A percentile compares a stretch with the other conserved stretches of the same genome.
Evolutionary conservation across 192 early-diverging fungal genomes (phyloP).

Genomic region (Funneliformis geosporum): DNA sequence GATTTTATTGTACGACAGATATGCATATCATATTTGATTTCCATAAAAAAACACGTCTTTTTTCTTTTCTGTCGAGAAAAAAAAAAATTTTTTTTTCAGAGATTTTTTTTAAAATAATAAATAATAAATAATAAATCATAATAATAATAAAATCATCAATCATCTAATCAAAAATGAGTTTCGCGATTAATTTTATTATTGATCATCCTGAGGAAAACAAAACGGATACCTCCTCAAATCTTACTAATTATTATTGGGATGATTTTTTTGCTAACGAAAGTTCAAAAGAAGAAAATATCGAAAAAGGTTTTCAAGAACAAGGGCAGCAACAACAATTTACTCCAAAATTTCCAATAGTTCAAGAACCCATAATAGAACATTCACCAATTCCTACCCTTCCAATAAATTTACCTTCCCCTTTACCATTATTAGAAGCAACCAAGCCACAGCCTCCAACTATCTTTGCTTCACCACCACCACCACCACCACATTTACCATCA

Average conservation of each 20-base stretch:
- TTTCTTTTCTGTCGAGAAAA: too few species aligned
- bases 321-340: not conserved
- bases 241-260: not conserved
- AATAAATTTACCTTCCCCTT: not conserved
- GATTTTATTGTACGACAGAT: not conserved
- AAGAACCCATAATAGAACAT: not conserved
- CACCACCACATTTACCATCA: not conserved
- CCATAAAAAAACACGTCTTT: too few species aligned
- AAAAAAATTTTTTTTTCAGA: too few species aligned
- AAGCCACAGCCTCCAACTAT: not conserved
- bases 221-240: not conserved
- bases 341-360: not conserved
- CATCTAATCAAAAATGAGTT: not conserved
- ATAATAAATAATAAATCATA: too few species aligned
- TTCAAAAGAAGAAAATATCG: not conserved
- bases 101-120: too few species aligned
- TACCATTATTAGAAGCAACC: not conserved
- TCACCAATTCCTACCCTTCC: not conserved
- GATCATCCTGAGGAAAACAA: not conserved
- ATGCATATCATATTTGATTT: not conserved
- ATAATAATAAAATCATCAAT: too few species aligned
- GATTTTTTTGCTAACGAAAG: not conserved
- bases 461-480: not conserved
- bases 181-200: slow-evolving; percentile 1
- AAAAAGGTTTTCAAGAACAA: not conserved